Conservation (phyloP, 1,284 basidiomycete genomes). For the Puccinia brachypodii region DNA sequence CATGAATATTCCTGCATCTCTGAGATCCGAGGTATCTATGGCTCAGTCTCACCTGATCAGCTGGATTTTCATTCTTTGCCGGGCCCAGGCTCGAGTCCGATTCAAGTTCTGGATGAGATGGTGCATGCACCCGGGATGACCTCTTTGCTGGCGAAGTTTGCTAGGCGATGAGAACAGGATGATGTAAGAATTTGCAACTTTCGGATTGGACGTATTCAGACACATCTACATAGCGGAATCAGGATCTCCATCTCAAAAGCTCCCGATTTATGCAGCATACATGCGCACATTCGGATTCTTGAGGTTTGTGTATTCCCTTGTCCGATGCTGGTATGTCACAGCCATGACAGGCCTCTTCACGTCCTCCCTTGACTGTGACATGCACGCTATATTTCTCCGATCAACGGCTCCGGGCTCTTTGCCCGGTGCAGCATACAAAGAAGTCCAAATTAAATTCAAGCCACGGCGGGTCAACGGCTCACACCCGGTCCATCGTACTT, state of each 20-base stretch:
- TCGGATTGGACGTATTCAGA: neutral
- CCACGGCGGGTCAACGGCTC: neutral
- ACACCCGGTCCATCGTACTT: neutral
- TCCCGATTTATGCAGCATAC: neutral
- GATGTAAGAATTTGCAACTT: neutral
- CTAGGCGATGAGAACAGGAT: neutral
- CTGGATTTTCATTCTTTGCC: neutral
- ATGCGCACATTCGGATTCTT: no score
- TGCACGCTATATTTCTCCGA: no score
- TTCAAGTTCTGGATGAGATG: neutral
- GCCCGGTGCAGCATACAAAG: no score
- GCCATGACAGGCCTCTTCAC: no score
- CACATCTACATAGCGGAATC: neutral
- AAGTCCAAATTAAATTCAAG: no score
- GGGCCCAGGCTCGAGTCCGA: neutral
- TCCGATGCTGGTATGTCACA: no score
- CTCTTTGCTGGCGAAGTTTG: neutral
- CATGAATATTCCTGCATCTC: neutral
- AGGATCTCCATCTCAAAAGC: neutral
- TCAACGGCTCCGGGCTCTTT: no score
- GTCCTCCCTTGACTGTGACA: no score
- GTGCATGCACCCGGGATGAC: neutral
- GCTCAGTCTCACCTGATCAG: neutral
- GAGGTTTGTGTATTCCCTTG: no score
- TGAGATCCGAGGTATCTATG: no score